Evolutionary conservation across 768 basidiomycete species (phyloP).

Genomic region (Mrakia gelida): DNA sequence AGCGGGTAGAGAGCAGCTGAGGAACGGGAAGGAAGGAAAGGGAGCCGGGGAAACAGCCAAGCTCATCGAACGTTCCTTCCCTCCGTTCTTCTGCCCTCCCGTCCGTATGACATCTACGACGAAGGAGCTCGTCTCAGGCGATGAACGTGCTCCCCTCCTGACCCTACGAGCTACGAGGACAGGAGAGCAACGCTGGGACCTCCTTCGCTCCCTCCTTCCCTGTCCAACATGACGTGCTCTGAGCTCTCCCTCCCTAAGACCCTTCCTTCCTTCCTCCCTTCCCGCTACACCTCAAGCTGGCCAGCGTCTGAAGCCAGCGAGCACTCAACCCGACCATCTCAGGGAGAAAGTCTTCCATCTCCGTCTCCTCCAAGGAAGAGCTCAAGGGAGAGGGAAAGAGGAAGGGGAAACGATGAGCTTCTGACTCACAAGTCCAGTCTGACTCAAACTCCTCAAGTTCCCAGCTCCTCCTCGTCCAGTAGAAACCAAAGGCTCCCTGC

Average conservation of each 20-base stretch:
- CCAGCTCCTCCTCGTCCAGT: constrained; percentile 25
- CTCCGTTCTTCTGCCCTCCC: not conserved
- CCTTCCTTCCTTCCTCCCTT: not conserved
- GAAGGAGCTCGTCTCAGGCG: not conserved
- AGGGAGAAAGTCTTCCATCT: not conserved
- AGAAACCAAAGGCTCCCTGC: constrained; percentile 24
- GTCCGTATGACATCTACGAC: not conserved
- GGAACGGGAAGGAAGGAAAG: not conserved
- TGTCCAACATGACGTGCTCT: constrained; percentile 3
- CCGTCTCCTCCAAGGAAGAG: not conserved
- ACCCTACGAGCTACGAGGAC: too few species aligned
- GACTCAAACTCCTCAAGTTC: constrained; percentile 6
- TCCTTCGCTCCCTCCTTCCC: not conserved
- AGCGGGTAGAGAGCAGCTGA: not conserved
- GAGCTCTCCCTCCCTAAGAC: not conserved
- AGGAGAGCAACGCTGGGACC: not conserved
- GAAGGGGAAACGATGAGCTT: not conserved
- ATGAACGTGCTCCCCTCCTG: too few species aligned
- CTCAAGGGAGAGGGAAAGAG: not conserved
- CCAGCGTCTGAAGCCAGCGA: too few species aligned
- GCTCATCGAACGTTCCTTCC: not conserved
- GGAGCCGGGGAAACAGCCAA: not conserved
- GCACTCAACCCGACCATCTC: not conserved
- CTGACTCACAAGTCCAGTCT: constrained; percentile 4
- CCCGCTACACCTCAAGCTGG: not conserved